These are phyloP conservation scores for Fraxinus pennsylvanica DNA, from an alignment of 257 asterid species.

Conservation along the genomic window DNA sequence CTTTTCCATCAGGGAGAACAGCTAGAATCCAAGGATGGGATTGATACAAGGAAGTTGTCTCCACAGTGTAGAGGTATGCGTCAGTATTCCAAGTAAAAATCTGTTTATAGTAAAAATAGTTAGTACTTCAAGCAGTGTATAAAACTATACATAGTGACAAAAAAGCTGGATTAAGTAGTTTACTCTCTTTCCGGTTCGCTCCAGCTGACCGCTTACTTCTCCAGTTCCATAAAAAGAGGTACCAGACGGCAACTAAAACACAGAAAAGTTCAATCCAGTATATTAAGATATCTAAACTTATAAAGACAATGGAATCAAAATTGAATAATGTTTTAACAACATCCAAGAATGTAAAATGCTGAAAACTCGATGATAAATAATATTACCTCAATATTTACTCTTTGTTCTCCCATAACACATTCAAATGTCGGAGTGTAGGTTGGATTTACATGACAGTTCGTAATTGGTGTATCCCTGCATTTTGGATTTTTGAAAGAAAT, in stretches of 20 bases:
- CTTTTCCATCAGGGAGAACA: conserved; percentile 81
- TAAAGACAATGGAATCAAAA: background rate
- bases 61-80: conserved; percentile 89
- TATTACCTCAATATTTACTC: conserved; percentile 66
- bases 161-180: conserved; percentile 22
- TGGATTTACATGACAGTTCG: conserved; percentile 44
- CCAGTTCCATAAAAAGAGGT: conserved; percentile 97
- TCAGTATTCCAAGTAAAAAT: conserved; percentile 91
- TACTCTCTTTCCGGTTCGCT: conserved; percentile 94
- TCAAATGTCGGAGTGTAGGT: conserved; percentile 66
- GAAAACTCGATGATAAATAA: conserved; percentile 11
- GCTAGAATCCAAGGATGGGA: conserved; percentile 99
- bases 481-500: conserved; percentile 59
- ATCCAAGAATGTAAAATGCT: conserved; percentile 3
- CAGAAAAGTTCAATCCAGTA: conserved; percentile 22
- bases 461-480: conserved; percentile 72
- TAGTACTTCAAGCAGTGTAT: background rate
- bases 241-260: conserved; percentile 70
- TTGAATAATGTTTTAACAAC: conserved; percentile 1
- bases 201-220: conserved; percentile 84
- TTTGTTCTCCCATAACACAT: conserved; percentile 59
- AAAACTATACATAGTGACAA: background rate
- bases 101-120: conserved; percentile 38
- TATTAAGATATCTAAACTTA: conserved; percentile 11
- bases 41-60: conserved; percentile 91